Percentiles rank a stretch among this genome's conserved stretches.
Conservation (phyloP, 768 basidiomycete species). For the Tricholoma sp. region DNA sequence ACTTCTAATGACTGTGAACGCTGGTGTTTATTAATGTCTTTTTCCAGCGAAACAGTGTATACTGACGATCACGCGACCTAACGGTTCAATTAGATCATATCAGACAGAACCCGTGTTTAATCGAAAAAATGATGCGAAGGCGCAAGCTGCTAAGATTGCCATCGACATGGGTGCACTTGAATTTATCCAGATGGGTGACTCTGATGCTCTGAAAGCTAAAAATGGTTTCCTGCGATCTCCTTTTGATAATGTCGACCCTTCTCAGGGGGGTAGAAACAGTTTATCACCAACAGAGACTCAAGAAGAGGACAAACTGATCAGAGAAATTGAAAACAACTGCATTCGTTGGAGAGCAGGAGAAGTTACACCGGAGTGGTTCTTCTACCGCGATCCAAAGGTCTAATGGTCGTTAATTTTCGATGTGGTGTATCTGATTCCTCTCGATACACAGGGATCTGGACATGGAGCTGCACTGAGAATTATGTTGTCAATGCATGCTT, state of each 20-base stretch:
- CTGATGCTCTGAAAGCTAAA: slow-evolving; percentile 26
- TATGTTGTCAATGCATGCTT: slow-evolving; percentile 43
- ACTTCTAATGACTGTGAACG: background rate
- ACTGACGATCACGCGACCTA: slow-evolving; percentile 53
- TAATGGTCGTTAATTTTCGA: background rate
- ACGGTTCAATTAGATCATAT: slow-evolving; percentile 48
- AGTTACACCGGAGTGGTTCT: slow-evolving; percentile 51
- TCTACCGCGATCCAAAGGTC: slow-evolving; percentile 33
- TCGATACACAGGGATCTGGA: slow-evolving; percentile 20
- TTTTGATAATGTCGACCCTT: slow-evolving; percentile 20
- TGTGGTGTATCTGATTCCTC: background rate
- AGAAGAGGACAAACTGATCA: slow-evolving; percentile 18
- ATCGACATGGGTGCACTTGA: slow-evolving; percentile 56
- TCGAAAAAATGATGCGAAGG: slow-evolving; percentile 50
- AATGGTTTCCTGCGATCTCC: slow-evolving; percentile 30
- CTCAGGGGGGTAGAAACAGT: background rate
- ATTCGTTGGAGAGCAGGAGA: slow-evolving; percentile 45
- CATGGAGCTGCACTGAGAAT: slow-evolving; percentile 57
- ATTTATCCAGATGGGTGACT: slow-evolving; percentile 47
- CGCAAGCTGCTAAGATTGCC: slow-evolving; percentile 46
- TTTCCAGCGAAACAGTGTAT: slow-evolving; percentile 53
- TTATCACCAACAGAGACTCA: slow-evolving; percentile 1
- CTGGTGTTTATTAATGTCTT: background rate
- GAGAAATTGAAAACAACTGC: slow-evolving; percentile 51
- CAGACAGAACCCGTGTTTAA: slow-evolving; percentile 40